Evolutionary conservation across 495 filamentous ascomycete species (phyloP).

Genomic region (Sphaerosporella brunnea): DNA sequence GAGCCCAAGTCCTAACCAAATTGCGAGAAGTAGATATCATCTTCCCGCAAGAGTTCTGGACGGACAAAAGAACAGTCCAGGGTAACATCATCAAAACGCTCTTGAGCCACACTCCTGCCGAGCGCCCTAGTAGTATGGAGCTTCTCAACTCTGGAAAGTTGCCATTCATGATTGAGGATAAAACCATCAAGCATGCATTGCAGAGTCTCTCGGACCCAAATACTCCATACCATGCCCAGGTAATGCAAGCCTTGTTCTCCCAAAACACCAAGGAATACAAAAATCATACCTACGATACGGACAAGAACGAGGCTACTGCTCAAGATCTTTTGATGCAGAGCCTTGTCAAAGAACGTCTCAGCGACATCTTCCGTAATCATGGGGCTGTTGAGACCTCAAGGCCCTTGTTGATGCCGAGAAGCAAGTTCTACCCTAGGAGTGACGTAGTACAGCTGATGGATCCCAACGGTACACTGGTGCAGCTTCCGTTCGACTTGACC

Average conservation of each 20-base stretch:
- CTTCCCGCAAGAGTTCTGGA: conserved; percentile 58
- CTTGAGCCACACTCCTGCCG: conserved; percentile 58
- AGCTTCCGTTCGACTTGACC: conserved; percentile 81
- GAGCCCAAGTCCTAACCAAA: conserved; percentile 52
- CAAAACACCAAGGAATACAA: conserved; percentile 56
- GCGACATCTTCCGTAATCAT: conserved; percentile 70
- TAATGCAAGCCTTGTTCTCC: conserved; percentile 67
- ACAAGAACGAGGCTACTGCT: conserved; percentile 35
- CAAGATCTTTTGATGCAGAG: conserved; percentile 55
- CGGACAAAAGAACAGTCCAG: conserved; percentile 54
- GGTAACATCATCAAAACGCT: conserved; percentile 61
- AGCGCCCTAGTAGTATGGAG: conserved; percentile 70
- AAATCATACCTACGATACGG: conserved; percentile 75
- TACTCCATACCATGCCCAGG: conserved; percentile 79
- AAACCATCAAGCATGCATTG: conserved; percentile 66
- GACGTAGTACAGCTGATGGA: conserved; percentile 64
- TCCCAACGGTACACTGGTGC: conserved; percentile 63
- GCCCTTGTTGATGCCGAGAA: conserved; percentile 61
- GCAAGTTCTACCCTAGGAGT: conserved; percentile 46
- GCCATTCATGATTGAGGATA: conserved; percentile 79
- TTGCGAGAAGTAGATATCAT: conserved; percentile 49
- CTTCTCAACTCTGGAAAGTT: conserved; percentile 75
- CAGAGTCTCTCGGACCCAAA: conserved; percentile 60
- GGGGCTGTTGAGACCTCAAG: conserved; percentile 70
- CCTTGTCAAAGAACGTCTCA: conserved; percentile 57